A percentile compares a stretch with the other conserved stretches of the same genome.
Conservation (phyloP, 768 basidiomycete species). For the Tulasnella calospora region DNA sequence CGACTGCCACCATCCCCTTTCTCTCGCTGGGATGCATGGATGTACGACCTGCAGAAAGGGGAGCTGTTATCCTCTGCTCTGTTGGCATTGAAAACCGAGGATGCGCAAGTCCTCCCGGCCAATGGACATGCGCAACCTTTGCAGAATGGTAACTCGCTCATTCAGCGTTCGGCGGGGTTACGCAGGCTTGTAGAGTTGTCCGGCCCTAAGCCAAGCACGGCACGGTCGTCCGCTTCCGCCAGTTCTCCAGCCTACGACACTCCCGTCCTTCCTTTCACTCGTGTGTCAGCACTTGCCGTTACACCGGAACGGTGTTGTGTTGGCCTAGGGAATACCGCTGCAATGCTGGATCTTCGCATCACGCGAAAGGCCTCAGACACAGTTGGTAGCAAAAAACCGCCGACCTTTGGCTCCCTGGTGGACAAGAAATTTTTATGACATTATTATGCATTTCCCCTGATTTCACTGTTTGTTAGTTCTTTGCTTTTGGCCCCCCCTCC, state of each 20-base stretch:
- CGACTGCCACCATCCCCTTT: constrained; percentile 44
- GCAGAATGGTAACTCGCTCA: neutral
- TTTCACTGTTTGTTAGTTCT: neutral
- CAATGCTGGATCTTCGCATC: neutral
- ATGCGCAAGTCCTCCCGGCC: neutral
- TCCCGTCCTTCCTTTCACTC: constrained; percentile 21
- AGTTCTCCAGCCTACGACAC: neutral
- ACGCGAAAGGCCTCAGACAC: neutral
- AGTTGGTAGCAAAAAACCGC: neutral
- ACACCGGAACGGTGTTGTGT: neutral
- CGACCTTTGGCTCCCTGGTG: neutral
- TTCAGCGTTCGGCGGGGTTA: constrained; percentile 5
- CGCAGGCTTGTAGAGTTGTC: constrained; percentile 22
- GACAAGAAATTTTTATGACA: constrained; percentile 9
- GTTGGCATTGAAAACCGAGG: neutral
- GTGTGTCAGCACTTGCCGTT: neutral
- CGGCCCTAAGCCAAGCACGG: neutral
- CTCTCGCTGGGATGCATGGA: constrained; percentile 82
- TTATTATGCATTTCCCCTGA: neutral
- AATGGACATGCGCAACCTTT: neutral
- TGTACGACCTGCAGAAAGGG: constrained; percentile 27
- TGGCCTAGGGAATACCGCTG: constrained; percentile 18
- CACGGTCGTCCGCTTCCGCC: neutral
- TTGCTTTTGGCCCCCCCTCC: neutral
- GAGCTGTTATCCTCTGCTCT: constrained; percentile 10